Base-by-base conservation (phyloP, 176 grass and related monocot species). In the Carex parvula region DNA sequence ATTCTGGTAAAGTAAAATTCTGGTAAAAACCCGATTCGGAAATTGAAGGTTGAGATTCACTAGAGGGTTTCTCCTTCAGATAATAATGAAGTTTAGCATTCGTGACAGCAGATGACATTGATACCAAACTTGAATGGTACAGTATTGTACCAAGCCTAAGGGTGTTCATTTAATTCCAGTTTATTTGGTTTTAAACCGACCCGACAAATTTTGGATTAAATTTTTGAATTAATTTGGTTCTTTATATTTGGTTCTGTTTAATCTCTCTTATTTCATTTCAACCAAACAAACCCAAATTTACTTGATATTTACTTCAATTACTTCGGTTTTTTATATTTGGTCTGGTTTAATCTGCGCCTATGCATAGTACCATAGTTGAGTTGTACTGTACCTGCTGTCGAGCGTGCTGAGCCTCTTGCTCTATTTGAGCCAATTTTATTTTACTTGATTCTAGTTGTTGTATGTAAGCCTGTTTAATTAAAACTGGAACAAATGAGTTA, bases 331-430 rank as follows among this genome's bases (percentile, higher is more conserved):
- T 35, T 35, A 35, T 35, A 35, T 35, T 35, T 35, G 33, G 33
- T 35, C 33, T 0, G 33, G 33, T 35, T 35, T 35, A 35, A 35
- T 35, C 33, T 35, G 33, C 3, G 33, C 33, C n/a, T 35, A 35
- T 35, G 33, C 33, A 35, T 35, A 35, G 33, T 35, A 35, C 33
- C 33, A 35, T 35, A 35, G 33, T 35, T 60, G 53, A 35, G 76
- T 79, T 26, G n/a, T 81, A 86, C 84, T 26, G n/a, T 81, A 86
- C 84, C 84, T 86, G 84, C 64, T 86, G 84, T 81, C 84, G 76
- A 60, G 75, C 84, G 56, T 58, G 84, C 13, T 86, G 75, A 86
- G 68, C 75, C 17, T 81, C 84, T 39, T 86, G 84, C 74, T 81
- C 84, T 22, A 86, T 72, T 60, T 81, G 84, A 4, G 76, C 74